Evolutionary conservation across 1,284 basidiomycete species (phyloP).

Genomic region (Fomitiporia mediterranea): DNA sequence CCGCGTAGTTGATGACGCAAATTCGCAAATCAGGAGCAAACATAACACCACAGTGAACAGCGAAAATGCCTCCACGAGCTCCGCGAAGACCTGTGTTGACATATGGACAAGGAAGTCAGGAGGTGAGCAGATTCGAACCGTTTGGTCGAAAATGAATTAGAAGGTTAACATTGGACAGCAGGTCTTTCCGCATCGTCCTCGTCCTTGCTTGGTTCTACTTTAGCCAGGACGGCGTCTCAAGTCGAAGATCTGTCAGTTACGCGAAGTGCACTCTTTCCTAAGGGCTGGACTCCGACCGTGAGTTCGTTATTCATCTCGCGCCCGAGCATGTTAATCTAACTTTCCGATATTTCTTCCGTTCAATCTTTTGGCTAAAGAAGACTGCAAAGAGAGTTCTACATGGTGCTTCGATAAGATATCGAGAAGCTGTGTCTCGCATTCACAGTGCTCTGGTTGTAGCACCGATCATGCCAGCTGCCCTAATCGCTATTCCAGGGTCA

Average conservation of each 20-base stretch:
- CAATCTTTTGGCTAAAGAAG: background rate
- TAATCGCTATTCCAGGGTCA: constrained; percentile 2
- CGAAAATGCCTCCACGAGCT: constrained; percentile 6
- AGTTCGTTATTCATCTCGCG: background rate
- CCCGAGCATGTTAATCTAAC: background rate
- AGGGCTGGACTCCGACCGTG: constrained; percentile 4
- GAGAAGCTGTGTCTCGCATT: constrained; percentile 37
- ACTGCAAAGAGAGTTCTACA: background rate
- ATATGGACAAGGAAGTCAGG: constrained; percentile 9
- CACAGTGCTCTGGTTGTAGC: constrained; percentile 40
- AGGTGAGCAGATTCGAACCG: constrained; percentile 1
- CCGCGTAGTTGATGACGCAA: background rate
- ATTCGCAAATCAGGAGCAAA: background rate
- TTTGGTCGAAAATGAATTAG: background rate
- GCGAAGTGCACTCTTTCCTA: constrained; percentile 9
- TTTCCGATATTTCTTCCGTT: constrained; percentile 10
- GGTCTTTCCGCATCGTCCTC: constrained; percentile 13
- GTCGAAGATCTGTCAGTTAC: background rate
- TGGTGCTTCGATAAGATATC: constrained; percentile 26
- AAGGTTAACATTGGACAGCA: background rate
- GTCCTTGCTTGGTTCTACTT: constrained; percentile 4
- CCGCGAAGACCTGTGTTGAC: background rate
- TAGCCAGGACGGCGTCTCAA: background rate
- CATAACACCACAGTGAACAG: background rate
- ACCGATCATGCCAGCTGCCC: constrained; percentile 45